These are phyloP conservation scores for Trichopus zeylanicus DNA, from an alignment of 116 monocot genomes.

Conservation along the genomic window DNA sequence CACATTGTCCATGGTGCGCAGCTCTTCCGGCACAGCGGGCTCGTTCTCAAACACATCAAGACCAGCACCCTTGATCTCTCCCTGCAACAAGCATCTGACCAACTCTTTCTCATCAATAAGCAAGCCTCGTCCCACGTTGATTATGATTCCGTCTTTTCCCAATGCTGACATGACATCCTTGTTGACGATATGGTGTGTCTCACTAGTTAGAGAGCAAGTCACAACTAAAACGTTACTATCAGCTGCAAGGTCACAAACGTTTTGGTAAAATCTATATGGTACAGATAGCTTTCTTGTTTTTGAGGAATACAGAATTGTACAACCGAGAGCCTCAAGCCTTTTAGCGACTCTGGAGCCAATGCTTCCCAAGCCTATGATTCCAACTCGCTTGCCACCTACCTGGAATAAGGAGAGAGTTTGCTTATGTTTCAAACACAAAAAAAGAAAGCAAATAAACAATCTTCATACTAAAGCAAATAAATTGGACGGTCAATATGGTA, in stretches of 20 bases:
- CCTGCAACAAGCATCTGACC: constrained; percentile 30
- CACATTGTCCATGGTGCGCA: constrained; percentile 54
- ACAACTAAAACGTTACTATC: constrained; percentile 42
- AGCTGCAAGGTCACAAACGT: constrained; percentile 40
- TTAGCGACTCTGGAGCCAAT: constrained; percentile 60
- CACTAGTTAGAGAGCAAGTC: constrained; percentile 38
- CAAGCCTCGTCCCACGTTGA: constrained; percentile 58
- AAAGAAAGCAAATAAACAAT: too few species aligned
- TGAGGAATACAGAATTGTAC: constrained; percentile 46
- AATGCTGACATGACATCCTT: constrained; percentile 49
- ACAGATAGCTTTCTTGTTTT: constrained; percentile 33
- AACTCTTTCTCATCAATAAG: constrained; percentile 54
- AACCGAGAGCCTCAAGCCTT: constrained; percentile 58
- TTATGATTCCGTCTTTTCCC: constrained; percentile 47
- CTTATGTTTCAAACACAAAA: too few species aligned
- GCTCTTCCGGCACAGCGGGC: constrained; percentile 36
- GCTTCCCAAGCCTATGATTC: constrained; percentile 68
- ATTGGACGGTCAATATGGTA: too few species aligned
- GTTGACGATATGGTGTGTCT: constrained; percentile 64
- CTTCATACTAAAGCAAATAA: too few species aligned
- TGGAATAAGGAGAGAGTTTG: constrained; percentile 9
- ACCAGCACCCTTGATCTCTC: constrained; percentile 55
- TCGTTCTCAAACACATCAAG: constrained; percentile 78
- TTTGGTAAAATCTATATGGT: constrained; percentile 33
- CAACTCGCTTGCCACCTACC: constrained; percentile 60